Conservation (phyloP, 768 basidiomycete species). For the Saitozyma sp. region DNA sequence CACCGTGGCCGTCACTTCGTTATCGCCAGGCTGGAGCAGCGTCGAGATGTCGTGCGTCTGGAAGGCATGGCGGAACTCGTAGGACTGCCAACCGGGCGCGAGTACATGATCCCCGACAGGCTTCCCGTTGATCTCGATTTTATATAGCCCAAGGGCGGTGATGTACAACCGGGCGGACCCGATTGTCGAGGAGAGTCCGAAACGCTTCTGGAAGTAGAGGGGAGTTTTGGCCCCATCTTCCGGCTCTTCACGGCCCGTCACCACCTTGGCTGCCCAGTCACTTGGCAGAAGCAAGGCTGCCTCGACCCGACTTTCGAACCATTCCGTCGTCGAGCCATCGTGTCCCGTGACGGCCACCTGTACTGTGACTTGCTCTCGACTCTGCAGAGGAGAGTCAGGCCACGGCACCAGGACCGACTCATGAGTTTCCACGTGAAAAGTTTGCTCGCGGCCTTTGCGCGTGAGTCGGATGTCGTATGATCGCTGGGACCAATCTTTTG, state of each 20-base stretch:
- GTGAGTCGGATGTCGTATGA: conserved; percentile 32
- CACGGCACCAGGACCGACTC: conserved; percentile 42
- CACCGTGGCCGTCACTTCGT: conserved; percentile 17
- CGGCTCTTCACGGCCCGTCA: conserved; percentile 8
- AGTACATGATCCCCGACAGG: conserved; percentile 31
- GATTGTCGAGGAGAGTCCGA: conserved; percentile 7
- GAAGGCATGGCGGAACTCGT: conserved; percentile 35
- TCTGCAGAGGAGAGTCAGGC: conserved; percentile 30
- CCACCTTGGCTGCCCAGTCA: conserved; percentile 27
- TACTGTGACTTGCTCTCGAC: conserved; percentile 30
- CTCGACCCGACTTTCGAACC: conserved; percentile 16
- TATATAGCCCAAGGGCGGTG: conserved; percentile 38
- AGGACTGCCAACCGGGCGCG: conserved; percentile 42
- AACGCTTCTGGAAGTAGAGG: conserved; percentile 13
- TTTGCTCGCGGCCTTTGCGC: conserved; percentile 7
- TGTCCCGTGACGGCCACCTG: conserved; percentile 17
- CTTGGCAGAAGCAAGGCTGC: conserved; percentile 17
- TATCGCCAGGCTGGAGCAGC: conserved; percentile 8
- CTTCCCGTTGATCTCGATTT: conserved; percentile 33
- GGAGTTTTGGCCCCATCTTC: conserved; percentile 20
- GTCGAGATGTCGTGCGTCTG: conserved; percentile 31
- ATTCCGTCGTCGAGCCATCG: conserved; percentile 1
- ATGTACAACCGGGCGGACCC: conserved; percentile 28
- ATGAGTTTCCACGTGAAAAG: conserved; percentile 13
- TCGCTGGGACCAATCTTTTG: conserved; percentile 37